Evolutionary conservation across 129 eudicot species (phyloP).

Genomic region (Tanacetum coccineum): DNA sequence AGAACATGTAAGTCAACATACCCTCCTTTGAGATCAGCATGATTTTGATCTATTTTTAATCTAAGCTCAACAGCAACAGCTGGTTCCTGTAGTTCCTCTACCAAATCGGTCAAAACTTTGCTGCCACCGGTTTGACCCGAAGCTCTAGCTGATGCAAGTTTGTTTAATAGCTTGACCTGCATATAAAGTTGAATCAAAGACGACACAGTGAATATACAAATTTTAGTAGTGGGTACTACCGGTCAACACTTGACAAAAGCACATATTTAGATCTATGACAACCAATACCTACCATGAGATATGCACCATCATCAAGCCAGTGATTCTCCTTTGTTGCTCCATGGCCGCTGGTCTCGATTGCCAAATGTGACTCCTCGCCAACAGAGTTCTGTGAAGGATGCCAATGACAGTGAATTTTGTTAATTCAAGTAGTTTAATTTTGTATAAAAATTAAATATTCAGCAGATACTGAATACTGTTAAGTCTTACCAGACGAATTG

Average conservation of each 20-base stretch:
- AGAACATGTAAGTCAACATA: slow-evolving; percentile 26
- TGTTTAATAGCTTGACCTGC: slow-evolving; percentile 89
- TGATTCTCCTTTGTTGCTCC: slow-evolving; percentile 98
- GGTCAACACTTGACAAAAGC: too few relatives aligned
- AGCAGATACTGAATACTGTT: neutral
- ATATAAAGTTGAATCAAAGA: slow-evolving; percentile 15
- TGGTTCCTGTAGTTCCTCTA: slow-evolving; percentile 89
- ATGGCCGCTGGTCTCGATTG: slow-evolving; percentile 99
- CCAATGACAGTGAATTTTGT: slow-evolving; percentile 10
- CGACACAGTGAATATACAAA: slow-evolving; percentile 9
- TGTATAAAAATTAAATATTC: neutral
- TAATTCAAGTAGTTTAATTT: neutral
- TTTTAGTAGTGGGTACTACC: too few relatives aligned
- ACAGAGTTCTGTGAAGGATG: slow-evolving; percentile 51
- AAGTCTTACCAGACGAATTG: slow-evolving; percentile 67
- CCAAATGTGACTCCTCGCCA: slow-evolving; percentile 95
- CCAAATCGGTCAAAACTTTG: slow-evolving; percentile 57
- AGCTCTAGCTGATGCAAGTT: slow-evolving; percentile 96
- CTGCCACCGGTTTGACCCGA: slow-evolving; percentile 85
- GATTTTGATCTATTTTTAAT: slow-evolving; percentile 39
- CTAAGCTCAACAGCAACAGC: slow-evolving; percentile 74
- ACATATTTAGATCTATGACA: neutral
- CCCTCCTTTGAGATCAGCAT: slow-evolving; percentile 28
- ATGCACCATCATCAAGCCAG: slow-evolving; percentile 99
- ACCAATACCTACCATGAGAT: slow-evolving; percentile 65